Evolutionary conservation across 768 basidiomycete genomes (phyloP).

Genomic region (Russula dissimulans): DNA sequence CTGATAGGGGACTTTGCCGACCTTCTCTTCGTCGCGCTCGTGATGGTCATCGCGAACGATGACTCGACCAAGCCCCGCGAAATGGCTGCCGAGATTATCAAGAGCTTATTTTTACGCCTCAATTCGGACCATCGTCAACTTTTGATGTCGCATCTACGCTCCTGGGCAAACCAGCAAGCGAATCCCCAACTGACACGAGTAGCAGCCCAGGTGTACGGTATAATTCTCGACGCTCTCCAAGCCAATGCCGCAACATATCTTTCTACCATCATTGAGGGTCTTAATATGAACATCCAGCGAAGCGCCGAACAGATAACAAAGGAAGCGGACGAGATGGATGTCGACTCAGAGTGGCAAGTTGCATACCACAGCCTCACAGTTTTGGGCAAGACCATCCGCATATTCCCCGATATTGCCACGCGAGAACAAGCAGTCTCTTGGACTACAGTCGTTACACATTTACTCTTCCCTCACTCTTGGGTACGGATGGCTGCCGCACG

Average conservation of each 20-base stretch:
- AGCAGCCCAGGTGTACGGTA: constrained; percentile 73
- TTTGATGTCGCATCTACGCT: constrained; percentile 62
- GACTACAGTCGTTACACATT: constrained; percentile 50
- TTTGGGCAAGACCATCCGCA: constrained; percentile 50
- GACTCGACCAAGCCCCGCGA: constrained; percentile 82
- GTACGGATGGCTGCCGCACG: constrained; percentile 76
- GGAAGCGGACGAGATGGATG: constrained; percentile 41
- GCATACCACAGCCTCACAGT: constrained; percentile 73
- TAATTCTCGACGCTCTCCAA: constrained; percentile 64
- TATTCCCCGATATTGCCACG: constrained; percentile 42
- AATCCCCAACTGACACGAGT: constrained; percentile 61
- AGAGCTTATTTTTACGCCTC: constrained; percentile 61
- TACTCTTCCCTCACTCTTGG: constrained; percentile 92
- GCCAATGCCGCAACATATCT: constrained; percentile 38
- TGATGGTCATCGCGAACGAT: constrained; percentile 92
- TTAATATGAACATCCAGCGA: constrained; percentile 39
- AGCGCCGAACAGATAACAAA: constrained; percentile 34
- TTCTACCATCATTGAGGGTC: constrained; percentile 44
- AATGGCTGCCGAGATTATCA: constrained; percentile 78
- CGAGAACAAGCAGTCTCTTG: constrained; percentile 48
- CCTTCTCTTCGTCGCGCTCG: constrained; percentile 82
- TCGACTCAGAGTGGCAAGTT: constrained; percentile 67
- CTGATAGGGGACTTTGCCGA: constrained; percentile 76
- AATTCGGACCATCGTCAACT: constrained; percentile 46
- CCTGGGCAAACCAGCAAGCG: constrained; percentile 62